phyloP scores from a whole-genome alignment of 2,329 filamentous ascomycete species.

The Chalaropsis ovoidea region DNA sequence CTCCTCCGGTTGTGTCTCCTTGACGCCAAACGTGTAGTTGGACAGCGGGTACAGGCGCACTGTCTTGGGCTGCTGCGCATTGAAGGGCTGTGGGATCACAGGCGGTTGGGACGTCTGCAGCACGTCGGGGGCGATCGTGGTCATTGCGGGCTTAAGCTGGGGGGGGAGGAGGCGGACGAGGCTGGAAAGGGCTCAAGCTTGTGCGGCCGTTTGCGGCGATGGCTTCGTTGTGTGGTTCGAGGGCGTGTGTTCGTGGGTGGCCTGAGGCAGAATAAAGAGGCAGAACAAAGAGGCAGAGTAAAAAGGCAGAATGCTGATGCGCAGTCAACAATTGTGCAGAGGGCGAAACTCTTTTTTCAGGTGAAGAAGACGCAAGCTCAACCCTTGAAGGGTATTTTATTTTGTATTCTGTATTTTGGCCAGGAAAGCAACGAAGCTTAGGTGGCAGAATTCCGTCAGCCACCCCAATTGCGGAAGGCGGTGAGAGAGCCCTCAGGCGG shows the following conservation, averaged over 20 bases:
- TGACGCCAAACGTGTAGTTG: constrained; percentile 98
- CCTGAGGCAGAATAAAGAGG: background rate
- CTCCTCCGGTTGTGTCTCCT: constrained; percentile 96
- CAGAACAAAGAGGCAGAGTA: no score
- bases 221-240: no score
- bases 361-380: background rate
- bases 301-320: no score
- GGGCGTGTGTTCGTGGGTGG: background rate
- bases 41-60: constrained; percentile 89
- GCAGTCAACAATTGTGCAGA: no score
- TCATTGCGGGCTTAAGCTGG: constrained; percentile 47
- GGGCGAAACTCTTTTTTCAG: no score
- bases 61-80: constrained; percentile 76
- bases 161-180: no score
- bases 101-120: constrained; percentile 72
- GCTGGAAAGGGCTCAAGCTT: no score
- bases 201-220: no score
- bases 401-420: background rate
- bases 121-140: constrained; percentile 66
- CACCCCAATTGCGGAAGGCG: constrained; percentile 15
- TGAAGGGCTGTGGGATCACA: constrained; percentile 71
- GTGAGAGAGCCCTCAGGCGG: background rate
- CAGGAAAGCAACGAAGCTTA: background rate
- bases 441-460: constrained; percentile 6
- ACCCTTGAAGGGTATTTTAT: background rate